phyloP scores from a whole-genome alignment of 2,329 filamentous ascomycete species.

The Calonectria crousiana region DNA sequence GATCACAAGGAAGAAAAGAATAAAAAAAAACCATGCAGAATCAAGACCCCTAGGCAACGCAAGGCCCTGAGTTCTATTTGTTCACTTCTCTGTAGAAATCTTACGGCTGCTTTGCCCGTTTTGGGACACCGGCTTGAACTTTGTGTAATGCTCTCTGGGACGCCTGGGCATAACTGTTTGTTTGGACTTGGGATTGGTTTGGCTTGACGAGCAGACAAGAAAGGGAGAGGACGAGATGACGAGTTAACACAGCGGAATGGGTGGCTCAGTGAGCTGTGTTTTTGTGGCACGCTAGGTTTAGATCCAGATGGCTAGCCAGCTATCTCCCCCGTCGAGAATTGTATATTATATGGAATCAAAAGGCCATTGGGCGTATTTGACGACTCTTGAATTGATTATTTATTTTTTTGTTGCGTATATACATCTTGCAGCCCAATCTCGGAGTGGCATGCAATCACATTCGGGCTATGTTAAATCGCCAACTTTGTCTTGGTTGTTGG shows the following conservation, averaged over 20 bases:
- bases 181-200: slow-evolving; percentile 16
- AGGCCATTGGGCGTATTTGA: slow-evolving; percentile 14
- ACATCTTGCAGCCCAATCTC: not conserved
- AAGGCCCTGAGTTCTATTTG: slow-evolving; percentile 27
- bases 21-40: slow-evolving; percentile 18
- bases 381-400: slow-evolving; percentile 9
- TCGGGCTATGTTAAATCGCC: not conserved
- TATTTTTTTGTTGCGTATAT: not conserved
- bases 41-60: slow-evolving; percentile 22
- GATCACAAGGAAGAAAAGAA: slow-evolving; percentile 36
- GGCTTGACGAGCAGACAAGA: slow-evolving; percentile 7
- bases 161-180: not conserved
- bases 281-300: not conserved
- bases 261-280: not conserved
- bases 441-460: not conserved
- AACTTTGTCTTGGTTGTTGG: not conserved
- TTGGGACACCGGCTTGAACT: slow-evolving; percentile 1
- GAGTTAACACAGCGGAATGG: not conserved
- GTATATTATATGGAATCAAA: slow-evolving; percentile 33
- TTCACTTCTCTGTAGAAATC: slow-evolving; percentile 34
- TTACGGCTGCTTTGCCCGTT: slow-evolving; percentile 3
- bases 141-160: slow-evolving; percentile 11
- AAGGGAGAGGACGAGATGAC: not conserved
- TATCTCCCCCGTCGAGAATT: slow-evolving; percentile 18
- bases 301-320: not conserved